Evolutionary conservation across 176 grass and related monocot genomes (phyloP).

Genomic region (Echinochloa phyllopogon): DNA sequence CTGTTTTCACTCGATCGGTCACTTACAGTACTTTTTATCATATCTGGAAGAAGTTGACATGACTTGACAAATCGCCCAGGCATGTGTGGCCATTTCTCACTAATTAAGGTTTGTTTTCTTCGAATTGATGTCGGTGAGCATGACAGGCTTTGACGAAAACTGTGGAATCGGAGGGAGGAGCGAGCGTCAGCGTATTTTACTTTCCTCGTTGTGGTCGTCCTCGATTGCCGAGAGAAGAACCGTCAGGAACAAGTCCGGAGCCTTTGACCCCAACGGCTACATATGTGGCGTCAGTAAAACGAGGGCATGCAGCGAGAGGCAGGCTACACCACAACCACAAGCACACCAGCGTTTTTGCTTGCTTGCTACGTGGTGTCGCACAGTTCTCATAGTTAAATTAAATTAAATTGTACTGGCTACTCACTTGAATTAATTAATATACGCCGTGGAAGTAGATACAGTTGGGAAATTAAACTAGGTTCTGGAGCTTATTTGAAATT

Average conservation of each 20-base stretch:
- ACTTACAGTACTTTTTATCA: neutral
- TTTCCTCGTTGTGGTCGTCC: neutral
- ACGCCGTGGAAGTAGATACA: neutral
- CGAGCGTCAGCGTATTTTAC: neutral
- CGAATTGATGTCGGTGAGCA: neutral
- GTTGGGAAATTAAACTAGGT: neutral
- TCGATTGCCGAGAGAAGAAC: neutral
- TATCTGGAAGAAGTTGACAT: neutral
- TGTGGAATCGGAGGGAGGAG: neutral
- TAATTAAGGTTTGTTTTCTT: neutral
- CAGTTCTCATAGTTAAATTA: neutral
- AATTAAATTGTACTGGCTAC: neutral
- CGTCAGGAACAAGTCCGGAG: neutral
- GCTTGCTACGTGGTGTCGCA: neutral
- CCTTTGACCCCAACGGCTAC: neutral
- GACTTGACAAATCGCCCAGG: neutral
- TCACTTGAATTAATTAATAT: too few relatives aligned
- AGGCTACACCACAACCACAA: neutral
- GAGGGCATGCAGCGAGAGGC: neutral
- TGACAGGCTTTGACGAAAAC: neutral
- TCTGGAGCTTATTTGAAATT: neutral
- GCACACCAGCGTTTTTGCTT: neutral
- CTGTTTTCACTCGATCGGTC: neutral
- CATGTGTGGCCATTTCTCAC: neutral
- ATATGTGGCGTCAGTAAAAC: neutral